Base-by-base conservation (phyloP, 2,329 filamentous ascomycete genomes). In the Aureobasidium sp. region DNA sequence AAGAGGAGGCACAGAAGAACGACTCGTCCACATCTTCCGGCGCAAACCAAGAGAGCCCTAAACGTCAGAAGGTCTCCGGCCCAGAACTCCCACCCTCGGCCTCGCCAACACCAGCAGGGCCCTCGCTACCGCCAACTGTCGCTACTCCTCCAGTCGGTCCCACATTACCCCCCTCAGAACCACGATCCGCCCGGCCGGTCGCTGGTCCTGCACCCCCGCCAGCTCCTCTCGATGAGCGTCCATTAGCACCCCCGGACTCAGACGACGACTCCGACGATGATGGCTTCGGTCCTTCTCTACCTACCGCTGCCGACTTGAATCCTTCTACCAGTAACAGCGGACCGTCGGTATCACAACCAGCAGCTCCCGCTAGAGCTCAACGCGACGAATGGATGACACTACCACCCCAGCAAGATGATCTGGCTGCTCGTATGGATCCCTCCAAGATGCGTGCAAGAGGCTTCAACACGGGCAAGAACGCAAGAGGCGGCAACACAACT, bases 401-500 rank as follows among this genome's bases (percentile, higher is more conserved):
- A 67, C 77, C 79, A 7, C 79, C 79, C 0, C 75, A 76, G 25
- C 74, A 77, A 66, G 78, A 81, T 67, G 79, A 78, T 54, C 72
- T 81, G 10, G 74, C 76, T 71, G 83, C 82, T 65, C 76, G 89
- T 72, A 77, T 89, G 67, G 92, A 97, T 74, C 90, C 93, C 1
- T 93, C 91, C 5, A 92, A 92, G 73, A 79, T 93, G 63, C 86
- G 87, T 68, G 87, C 85, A 65, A 87, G 91, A 64, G 91, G 90
- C 66, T 97, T 97, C 78, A 86, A 90, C 57, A 88, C 88, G 0
- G 84, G 85, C 5, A 86, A 84, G 68, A 79, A 81, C 3, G 79
- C 83, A 2, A 79, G 78, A 64, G 77, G 74, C 8, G 68, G 75
- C 5, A 64, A 67, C 27, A 74, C 74, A 5, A 71, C 71, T n/a